Percentiles rank a stretch among this genome's conserved stretches.
Conservation (phyloP, 2,329 filamentous ascomycete genomes). For the Botrytis fabae region DNA sequence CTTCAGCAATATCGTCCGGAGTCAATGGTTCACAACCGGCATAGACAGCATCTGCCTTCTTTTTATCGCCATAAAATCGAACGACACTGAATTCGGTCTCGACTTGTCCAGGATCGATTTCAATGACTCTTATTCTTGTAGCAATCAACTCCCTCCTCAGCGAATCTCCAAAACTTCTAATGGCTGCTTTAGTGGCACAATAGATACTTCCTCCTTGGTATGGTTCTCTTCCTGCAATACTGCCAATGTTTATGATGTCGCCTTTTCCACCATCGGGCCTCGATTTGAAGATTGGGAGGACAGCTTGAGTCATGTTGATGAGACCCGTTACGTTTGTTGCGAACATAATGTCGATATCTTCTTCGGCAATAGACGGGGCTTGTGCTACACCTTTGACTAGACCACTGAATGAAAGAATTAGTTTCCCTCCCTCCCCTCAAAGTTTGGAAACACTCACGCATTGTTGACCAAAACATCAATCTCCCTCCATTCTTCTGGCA, state of each 20-base stretch:
- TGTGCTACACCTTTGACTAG: constrained; percentile 86
- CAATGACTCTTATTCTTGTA: constrained; percentile 78
- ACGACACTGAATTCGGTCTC: constrained; percentile 93
- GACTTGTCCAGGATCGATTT: constrained; percentile 88
- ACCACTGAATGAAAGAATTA: constrained; percentile 55
- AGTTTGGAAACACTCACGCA: constrained; percentile 61
- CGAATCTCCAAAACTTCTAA: constrained; percentile 80
- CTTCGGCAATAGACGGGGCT: constrained; percentile 77
- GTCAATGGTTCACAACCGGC: constrained; percentile 80
- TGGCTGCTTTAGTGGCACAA: constrained; percentile 88
- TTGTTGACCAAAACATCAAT: constrained; percentile 95
- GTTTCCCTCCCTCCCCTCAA: background rate
- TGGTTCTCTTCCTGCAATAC: constrained; percentile 84
- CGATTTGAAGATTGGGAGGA: constrained; percentile 78
- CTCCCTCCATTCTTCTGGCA: constrained; percentile 80
- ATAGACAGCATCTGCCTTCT: constrained; percentile 88
- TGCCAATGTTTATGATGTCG: constrained; percentile 95
- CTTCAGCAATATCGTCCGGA: constrained; percentile 86
- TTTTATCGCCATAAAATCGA: constrained; percentile 83
- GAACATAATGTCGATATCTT: constrained; percentile 87
- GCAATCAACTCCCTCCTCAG: constrained; percentile 81
- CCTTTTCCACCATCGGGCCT: constrained; percentile 69
- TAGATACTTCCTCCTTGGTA: constrained; percentile 88
- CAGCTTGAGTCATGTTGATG: constrained; percentile 93
- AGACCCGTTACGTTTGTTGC: constrained; percentile 90